A percentile compares a stretch with the other conserved stretches of the same genome.
These are phyloP conservation scores for Punica granatum DNA, from an alignment of 345 rosid species.

Conservation along the genomic window DNA sequence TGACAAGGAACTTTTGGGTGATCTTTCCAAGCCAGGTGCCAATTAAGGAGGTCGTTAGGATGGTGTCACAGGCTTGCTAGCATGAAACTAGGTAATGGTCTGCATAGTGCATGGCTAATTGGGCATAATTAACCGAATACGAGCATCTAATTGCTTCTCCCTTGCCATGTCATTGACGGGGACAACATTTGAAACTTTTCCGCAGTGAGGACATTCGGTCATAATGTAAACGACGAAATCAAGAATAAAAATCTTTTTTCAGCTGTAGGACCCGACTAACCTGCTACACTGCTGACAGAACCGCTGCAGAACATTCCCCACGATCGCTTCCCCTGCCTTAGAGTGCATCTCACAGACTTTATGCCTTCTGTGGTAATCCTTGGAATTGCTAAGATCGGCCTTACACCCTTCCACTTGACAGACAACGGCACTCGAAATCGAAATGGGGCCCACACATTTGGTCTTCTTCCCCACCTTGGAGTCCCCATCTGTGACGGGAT, in stretches of 20 bases:
- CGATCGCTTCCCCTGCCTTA: slow-evolving; percentile 52
- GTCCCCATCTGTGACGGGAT: slow-evolving; percentile 27
- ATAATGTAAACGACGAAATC: neutral
- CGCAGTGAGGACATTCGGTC: neutral
- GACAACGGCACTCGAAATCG: slow-evolving; percentile 32
- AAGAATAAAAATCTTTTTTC: neutral
- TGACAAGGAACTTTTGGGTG: neutral
- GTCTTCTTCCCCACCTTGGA: slow-evolving; percentile 52
- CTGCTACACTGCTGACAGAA: slow-evolving; percentile 84
- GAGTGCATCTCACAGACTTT: slow-evolving; percentile 72
- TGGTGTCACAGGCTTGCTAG: slow-evolving; percentile 1
- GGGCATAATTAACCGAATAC: neutral
- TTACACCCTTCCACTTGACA: slow-evolving; percentile 71
- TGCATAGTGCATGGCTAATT: no score
- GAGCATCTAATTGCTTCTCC: neutral
- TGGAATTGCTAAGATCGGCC: slow-evolving; percentile 57
- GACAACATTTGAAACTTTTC: neutral
- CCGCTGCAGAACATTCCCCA: slow-evolving; percentile 59
- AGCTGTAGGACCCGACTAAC: slow-evolving; percentile 19
- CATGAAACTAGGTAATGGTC: neutral
- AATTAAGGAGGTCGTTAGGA: slow-evolving; percentile 5
- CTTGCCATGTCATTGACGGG: no score
- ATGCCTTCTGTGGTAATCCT: slow-evolving; percentile 68
- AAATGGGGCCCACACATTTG: slow-evolving; percentile 28
- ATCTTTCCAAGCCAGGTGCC: neutral